Evolutionary conservation across 2,329 filamentous ascomycete genomes (phyloP).

Genomic region (Fusarium dimerum): DNA sequence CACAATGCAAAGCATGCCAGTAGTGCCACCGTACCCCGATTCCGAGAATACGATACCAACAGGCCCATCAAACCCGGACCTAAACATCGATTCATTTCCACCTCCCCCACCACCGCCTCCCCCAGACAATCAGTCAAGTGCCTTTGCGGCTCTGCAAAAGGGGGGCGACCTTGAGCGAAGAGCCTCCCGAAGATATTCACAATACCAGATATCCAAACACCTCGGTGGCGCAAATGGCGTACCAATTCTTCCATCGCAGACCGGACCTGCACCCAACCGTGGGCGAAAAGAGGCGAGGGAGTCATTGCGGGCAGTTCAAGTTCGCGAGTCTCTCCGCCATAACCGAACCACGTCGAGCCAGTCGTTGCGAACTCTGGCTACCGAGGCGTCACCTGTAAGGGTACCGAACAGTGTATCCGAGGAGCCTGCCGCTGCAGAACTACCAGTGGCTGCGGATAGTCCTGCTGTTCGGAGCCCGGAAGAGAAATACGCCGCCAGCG

Average conservation of each 20-base stretch:
- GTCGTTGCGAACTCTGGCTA: conserved; percentile 36
- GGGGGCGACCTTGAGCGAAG: conserved; percentile 90
- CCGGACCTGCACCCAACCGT: conserved; percentile 80
- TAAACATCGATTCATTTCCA: conserved; percentile 66
- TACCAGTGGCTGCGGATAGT: conserved; percentile 28
- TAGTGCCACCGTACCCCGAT: conserved; percentile 70
- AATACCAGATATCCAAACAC: conserved; percentile 96
- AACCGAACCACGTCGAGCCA: conserved; percentile 50
- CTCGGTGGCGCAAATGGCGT: conserved; percentile 81
- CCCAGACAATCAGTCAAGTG: conserved; percentile 78
- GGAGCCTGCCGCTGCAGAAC: conserved; percentile 41
- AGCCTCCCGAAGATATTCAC: conserved; percentile 90
- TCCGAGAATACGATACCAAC: conserved; percentile 55
- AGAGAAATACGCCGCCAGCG: conserved; percentile 61
- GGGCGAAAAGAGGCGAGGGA: conserved; percentile 78
- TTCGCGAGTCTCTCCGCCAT: conserved; percentile 52
- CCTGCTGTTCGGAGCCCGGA: conserved; percentile 61
- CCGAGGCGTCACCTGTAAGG: conserved; percentile 65
- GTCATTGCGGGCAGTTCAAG: conserved; percentile 71
- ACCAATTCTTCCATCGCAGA: conserved; percentile 82
- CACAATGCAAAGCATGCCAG: conserved; percentile 74
- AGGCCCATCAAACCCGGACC: conserved; percentile 40
- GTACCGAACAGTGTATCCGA: conserved; percentile 64
- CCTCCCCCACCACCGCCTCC: conserved; percentile 67
- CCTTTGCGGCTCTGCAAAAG: conserved; percentile 84